Conservation (phyloP, 2,329 filamentous ascomycete species). For the Sporothrix pallida region DNA sequence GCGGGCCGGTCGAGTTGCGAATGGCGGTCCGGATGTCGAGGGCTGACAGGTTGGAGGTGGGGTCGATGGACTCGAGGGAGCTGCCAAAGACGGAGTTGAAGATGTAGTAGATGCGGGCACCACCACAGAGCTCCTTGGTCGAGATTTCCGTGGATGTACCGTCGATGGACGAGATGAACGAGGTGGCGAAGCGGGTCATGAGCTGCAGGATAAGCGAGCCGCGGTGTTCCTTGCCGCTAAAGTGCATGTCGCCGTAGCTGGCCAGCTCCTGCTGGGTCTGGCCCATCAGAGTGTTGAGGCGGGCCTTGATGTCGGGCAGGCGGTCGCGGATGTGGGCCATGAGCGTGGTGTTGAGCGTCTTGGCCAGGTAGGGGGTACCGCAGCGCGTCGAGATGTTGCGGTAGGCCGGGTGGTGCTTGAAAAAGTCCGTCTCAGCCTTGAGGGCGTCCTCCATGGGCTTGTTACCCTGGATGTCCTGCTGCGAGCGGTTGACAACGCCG, state of each 20-base stretch:
- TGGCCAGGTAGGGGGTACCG: slow-evolving; percentile 91
- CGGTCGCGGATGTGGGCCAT: slow-evolving; percentile 97
- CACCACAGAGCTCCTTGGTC: slow-evolving; percentile 95
- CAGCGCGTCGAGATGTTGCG: slow-evolving; percentile 93
- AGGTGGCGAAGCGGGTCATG: slow-evolving; percentile 97
- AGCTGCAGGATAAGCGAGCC: slow-evolving; percentile 93
- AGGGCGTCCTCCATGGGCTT: slow-evolving; percentile 94
- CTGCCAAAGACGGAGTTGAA: slow-evolving; percentile 99
- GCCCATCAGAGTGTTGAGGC: slow-evolving; percentile 98
- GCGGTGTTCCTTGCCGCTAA: slow-evolving; percentile 94
- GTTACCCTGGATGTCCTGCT: slow-evolving; percentile 95
- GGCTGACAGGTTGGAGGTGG: slow-evolving; percentile 91
- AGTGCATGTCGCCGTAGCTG: slow-evolving; percentile 97
- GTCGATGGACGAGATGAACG: slow-evolving; percentile 98
- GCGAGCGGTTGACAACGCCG: slow-evolving; percentile 95
- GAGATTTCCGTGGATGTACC: slow-evolving; percentile 98
- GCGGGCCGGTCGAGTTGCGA: slow-evolving; percentile 93
- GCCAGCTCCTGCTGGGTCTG: slow-evolving; percentile 98
- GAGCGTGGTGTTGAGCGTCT: slow-evolving; percentile 90
- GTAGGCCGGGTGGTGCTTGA: slow-evolving; percentile 95
- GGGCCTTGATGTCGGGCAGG: slow-evolving; percentile 95
- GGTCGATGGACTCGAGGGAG: slow-evolving; percentile 93
- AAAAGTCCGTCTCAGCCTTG: slow-evolving; percentile 89
- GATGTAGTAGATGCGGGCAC: slow-evolving; percentile 96
- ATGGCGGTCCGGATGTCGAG: slow-evolving; percentile 97